Base-by-base conservation (phyloP, 371 early-diverging fungal species). In the Rhizopus stolonifer region DNA sequence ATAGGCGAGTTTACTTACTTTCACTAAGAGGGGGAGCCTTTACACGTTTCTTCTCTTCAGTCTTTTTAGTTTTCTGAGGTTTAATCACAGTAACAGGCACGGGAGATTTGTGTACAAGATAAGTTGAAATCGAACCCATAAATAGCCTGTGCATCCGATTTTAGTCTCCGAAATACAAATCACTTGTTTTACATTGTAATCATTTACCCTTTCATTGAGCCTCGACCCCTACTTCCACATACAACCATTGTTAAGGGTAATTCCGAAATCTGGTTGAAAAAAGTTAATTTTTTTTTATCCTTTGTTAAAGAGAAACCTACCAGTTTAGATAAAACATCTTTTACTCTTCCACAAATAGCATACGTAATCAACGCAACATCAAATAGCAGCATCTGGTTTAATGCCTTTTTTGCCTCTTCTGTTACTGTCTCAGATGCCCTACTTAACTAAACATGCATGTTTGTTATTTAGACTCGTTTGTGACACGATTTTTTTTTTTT, bases 61-160 rank as follows among this genome's bases (percentile, higher is more conserved):
- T 21, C 58, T 56, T 66, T 40, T 65, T 60, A 24, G 69, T 76
- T 46, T 74, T 78, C 19, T 77, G 74, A 13, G 79, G 68, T 45
- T 78, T 61, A 46, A 84, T 78, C 3, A 81, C 82, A 24, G 78
- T 70, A 7, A 84, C 82, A 9, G 84, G 84, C 2, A 80, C 82
- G n/a, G 79, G 59, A 2, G 82, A 79, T 51, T 80, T 80, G 54
- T 84, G 82, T 2, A 84, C 75, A 34, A 84, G 62, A 54, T 68
- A 81, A 13, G 77, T 79, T 25, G 80, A 79, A 22, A 83, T 73
- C 13, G 82, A 80, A 43, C 80, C 81, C 53, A 79, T 71, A 10
- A 81, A 52, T 11, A 83, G 32, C 10, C 72, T 74, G 49, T 4
- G 1, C n/a, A 36, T 8, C 0, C 6, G 14, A 14, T 14, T 36